Base-by-base conservation (phyloP, 345 rosid genomes). In the Lumnitzera racemosa region DNA sequence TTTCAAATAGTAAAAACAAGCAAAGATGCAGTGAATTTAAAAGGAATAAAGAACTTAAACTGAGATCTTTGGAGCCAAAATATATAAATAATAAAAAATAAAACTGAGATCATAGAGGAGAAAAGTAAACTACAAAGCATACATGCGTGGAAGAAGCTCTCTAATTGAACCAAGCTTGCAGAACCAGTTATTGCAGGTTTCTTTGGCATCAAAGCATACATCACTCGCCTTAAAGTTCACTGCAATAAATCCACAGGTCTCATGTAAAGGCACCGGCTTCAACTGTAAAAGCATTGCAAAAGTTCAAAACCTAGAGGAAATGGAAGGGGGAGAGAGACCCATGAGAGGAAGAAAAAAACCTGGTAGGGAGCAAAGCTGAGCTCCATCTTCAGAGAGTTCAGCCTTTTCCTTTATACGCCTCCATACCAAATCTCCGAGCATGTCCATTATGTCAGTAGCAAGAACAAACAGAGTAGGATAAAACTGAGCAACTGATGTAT, bases 141-240 rank as follows among this genome's bases (percentile, higher is more conserved):
- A 91, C 98, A 91, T 81, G 81, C 95, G 90, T 56, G 92, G 95
- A 71, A 88, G 98, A 74, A 91, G 95, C 72, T 91, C 98, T 66
- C 68, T 78, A 53, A 88, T 75, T 23, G 95, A 81, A 67, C 95
- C 85, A 61, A 88, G 82, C 82, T 91, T 91, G 81, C 74, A 79
- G 72, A 88, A 86, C 96, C 98, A 91, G 75, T 91, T 91, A 70
- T 86, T 60, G 81, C 91, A 91, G 52, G 91, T 88, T 80, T 86
- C 98, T 80, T 81, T 91, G 49, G 98, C 96, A 75, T 83, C 92
- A 16, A 65, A 52, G 63, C 81, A 71, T 27, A 86, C 74, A 74
- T 82, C 82, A 72, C 63, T 78, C 62, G 86, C 91, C 71, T 67
- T 75, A 59, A 86, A 88, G 69, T 76, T 79, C 66, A 78, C 98